These are phyloP conservation scores for Decorospora gaudefroyi DNA, from an alignment of 2,329 filamentous ascomycete species.

Conservation along the genomic window DNA sequence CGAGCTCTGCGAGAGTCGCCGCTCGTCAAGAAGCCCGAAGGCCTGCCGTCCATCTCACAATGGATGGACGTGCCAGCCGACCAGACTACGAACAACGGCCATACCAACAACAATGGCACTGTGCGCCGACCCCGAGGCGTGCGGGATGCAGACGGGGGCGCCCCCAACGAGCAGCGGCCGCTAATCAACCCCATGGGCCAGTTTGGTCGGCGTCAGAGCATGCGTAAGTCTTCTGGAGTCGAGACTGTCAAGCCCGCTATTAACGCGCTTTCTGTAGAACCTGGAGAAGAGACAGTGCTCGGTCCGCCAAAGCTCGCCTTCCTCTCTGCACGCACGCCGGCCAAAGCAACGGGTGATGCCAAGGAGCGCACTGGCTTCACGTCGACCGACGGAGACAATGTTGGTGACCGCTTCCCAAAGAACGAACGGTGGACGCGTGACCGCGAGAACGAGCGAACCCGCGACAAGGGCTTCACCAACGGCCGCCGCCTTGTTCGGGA, in stretches of 20 bases:
- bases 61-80: conserved; percentile 80
- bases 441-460: conserved; percentile 47
- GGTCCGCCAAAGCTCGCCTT: conserved; percentile 84
- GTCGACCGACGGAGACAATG: conserved; percentile 48
- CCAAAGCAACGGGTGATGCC: conserved; percentile 48
- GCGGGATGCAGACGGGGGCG: conserved; percentile 35
- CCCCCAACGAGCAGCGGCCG: conserved; percentile 36
- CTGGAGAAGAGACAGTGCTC: conserved; percentile 77
- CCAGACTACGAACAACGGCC: conserved; percentile 33
- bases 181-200: conserved; percentile 46
- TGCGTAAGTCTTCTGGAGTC: conserved; percentile 56
- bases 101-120: conserved; percentile 29
- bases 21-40: conserved; percentile 77
- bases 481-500: conserved; percentile 49
- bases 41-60: conserved; percentile 82
- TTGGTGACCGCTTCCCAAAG: conserved; percentile 42
- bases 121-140: conserved; percentile 32
- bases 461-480: conserved; percentile 46
- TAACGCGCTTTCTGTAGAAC: conserved; percentile 54
- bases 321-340: conserved; percentile 65
- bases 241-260: conserved; percentile 45
- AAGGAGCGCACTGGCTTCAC: conserved; percentile 45
- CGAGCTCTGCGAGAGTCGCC: conserved; percentile 78
- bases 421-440: conserved; percentile 51
- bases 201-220: conserved; percentile 42